Evolutionary conservation across 352 stramenopile genomes (phyloP).

Genomic region (Phytophthora kernoviae): DNA sequence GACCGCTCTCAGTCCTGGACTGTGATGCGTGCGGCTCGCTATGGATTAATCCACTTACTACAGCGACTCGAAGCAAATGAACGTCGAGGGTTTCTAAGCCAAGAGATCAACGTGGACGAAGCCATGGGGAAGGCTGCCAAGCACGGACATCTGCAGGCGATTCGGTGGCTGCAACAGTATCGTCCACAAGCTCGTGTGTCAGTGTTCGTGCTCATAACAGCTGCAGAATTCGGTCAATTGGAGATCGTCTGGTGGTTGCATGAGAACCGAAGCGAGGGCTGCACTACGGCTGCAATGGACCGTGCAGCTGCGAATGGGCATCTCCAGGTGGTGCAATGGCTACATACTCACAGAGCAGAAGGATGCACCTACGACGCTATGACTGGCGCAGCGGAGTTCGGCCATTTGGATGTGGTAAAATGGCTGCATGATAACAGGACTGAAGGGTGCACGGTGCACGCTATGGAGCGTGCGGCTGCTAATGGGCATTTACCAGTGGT

Average conservation of each 20-base stretch:
- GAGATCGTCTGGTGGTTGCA: conserved; percentile 44
- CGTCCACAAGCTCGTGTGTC: conserved; percentile 36
- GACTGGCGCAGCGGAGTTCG: conserved; percentile 45
- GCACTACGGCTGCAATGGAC: conserved; percentile 43
- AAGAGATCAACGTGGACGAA: conserved; percentile 43
- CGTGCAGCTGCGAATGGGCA: conserved; percentile 46
- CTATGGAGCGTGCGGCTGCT: conserved; percentile 51
- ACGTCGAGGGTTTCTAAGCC: conserved; percentile 2
- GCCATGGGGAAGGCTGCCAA: conserved; percentile 50
- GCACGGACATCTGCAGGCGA: conserved; percentile 36
- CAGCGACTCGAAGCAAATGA: conserved; percentile 30
- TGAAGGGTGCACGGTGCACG: conserved; percentile 45
- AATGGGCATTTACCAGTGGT: conserved; percentile 53
- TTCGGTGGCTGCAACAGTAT: conserved; percentile 40
- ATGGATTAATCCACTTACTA: conserved; percentile 45
- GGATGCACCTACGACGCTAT: conserved; percentile 42
- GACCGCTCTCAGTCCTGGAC: conserved; percentile 38
- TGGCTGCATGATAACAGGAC: conserved; percentile 44
- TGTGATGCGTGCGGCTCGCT: conserved; percentile 38
- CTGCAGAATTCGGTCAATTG: conserved; percentile 37
- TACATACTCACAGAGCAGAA: conserved; percentile 41
- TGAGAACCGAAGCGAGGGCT: conserved; percentile 24
- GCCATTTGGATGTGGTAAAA: conserved; percentile 42
- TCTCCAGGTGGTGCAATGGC: conserved; percentile 43
- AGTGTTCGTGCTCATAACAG: conserved; percentile 47